Percentiles rank a stretch among this genome's conserved stretches.
phyloP scores from a whole-genome alignment of 345 rosid species.

The Citropsis articulata region DNA sequence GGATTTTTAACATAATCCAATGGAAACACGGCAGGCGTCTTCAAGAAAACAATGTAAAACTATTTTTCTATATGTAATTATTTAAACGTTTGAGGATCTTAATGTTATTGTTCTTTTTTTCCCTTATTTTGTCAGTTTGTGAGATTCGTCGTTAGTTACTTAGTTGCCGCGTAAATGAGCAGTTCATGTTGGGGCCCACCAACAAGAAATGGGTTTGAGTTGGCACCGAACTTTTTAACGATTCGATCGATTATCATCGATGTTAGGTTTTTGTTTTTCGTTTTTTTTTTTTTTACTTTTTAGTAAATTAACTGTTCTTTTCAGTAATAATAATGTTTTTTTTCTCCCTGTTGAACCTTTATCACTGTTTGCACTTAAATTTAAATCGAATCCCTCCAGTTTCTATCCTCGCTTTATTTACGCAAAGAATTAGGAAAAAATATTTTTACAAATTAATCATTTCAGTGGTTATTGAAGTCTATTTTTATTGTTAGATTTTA shows the following conservation, averaged over 20 bases:
- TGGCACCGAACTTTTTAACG: background rate
- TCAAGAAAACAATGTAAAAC: background rate
- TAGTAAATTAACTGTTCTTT: background rate
- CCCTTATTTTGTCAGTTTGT: background rate
- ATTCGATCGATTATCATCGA: background rate
- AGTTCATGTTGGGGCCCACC: background rate
- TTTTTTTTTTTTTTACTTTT: background rate
- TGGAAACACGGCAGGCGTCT: background rate
- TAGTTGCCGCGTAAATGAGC: constrained; percentile 5
- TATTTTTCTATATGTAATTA: too few relatives aligned
- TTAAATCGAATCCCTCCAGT: background rate
- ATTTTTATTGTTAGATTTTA: too few relatives aligned
- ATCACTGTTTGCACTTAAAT: background rate
- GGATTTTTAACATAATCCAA: background rate
- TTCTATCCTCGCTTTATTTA: too few relatives aligned
- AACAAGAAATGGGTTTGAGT: background rate
- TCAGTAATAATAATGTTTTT: too few relatives aligned
- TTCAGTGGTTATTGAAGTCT: too few relatives aligned
- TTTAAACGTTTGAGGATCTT: background rate
- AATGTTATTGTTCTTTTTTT: background rate
- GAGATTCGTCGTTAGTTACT: background rate
- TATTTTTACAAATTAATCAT: too few relatives aligned
- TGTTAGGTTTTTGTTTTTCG: too few relatives aligned
- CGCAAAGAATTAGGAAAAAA: too few relatives aligned
- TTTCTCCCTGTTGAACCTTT: background rate